Evolutionary conservation across 768 basidiomycete genomes (phyloP).

Genomic region (Amyloporia xantha): DNA sequence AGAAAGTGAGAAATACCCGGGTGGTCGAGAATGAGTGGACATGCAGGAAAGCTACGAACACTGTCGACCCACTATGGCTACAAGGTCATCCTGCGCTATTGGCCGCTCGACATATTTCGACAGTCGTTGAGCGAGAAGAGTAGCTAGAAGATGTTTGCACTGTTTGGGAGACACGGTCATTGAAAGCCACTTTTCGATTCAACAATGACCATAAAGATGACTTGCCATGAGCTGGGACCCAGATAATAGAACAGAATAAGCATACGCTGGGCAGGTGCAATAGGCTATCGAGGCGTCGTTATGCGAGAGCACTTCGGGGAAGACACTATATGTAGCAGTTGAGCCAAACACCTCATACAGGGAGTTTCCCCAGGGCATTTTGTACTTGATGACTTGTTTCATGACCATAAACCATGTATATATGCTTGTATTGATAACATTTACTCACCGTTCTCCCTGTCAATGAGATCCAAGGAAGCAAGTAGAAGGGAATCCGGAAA

Average conservation of each 20-base stretch:
- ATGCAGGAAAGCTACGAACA: too few species aligned
- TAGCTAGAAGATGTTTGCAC: conserved; percentile 80
- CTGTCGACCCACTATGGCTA: conserved; percentile 29
- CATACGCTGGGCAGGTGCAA: conserved; percentile 73
- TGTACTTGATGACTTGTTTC: conserved; percentile 52
- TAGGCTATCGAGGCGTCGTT: conserved; percentile 30
- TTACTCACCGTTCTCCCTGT: conserved; percentile 55
- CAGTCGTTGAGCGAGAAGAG: conserved; percentile 50
- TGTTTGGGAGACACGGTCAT: conserved; percentile 20
- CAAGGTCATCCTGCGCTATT: conserved; percentile 42
- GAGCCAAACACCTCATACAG: conserved; percentile 68
- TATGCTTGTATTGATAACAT: background rate
- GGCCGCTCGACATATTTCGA: conserved; percentile 44
- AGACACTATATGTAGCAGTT: conserved; percentile 54
- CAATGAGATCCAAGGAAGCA: conserved; percentile 73
- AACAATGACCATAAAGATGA: background rate
- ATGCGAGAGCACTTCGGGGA: conserved; percentile 31
- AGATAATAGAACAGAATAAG: conserved; percentile 53
- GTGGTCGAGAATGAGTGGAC: too few species aligned
- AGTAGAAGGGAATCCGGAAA: conserved; percentile 59
- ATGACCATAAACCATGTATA: background rate
- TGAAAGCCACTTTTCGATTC: conserved; percentile 3
- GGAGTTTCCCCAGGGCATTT: conserved; percentile 46
- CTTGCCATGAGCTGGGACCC: conserved; percentile 60
- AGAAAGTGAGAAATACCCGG: too few species aligned